Base-by-base conservation (phyloP, 1,284 basidiomycete species). In the Ustilago sp. region DNA sequence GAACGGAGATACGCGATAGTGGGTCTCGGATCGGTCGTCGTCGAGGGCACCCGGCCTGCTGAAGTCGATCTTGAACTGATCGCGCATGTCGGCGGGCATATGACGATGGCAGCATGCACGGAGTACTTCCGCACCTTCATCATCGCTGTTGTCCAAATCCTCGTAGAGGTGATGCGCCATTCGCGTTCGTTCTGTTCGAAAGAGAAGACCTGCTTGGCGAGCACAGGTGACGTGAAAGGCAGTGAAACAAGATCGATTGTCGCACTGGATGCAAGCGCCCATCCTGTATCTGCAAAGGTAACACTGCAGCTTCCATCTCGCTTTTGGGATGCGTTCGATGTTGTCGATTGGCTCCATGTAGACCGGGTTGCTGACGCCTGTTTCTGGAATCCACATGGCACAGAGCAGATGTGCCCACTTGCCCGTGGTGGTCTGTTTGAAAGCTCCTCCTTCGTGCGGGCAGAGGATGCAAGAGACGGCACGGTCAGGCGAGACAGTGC, bases 261-360 rank as follows among this genome's bases (percentile, higher is more conserved):
- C 92, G 87, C 97, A 99, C 86, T 99, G 97, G 51, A 99, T 97
- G 86, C 96, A 98, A 0, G 97, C 96, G 5, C 97, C 97, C 74
- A 90, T 89, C 62, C 90, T 89, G 54, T 92, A 87, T 54, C 92
- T 92, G 85, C 96, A 99, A 35, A 98, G 88, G 9, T 91, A 92
- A 86, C 96, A 99, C 88, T 81, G 78, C 76, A 99, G 89, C 87
- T 93, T 97, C 96, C 95, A 98, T 8, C 96, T 89, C 79, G 91
- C 92, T 85, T 95, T 98, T 4, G 93, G 92, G 51, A 99, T 93
- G 77, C 89, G 90, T 53, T 98, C 93, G 0, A 95, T 90, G 28
- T 94, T 94, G 34, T 94, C 94, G 54, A 99, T 92, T 11, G 97
- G 97, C 82, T 99, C 97, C 96, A 99, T 99, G 86, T 98, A 98